Percentiles rank a stretch among this genome's conserved stretches.
These are phyloP conservation scores for Asclepias syriaca DNA, from an alignment of 257 asterid species.

Conservation along the genomic window DNA sequence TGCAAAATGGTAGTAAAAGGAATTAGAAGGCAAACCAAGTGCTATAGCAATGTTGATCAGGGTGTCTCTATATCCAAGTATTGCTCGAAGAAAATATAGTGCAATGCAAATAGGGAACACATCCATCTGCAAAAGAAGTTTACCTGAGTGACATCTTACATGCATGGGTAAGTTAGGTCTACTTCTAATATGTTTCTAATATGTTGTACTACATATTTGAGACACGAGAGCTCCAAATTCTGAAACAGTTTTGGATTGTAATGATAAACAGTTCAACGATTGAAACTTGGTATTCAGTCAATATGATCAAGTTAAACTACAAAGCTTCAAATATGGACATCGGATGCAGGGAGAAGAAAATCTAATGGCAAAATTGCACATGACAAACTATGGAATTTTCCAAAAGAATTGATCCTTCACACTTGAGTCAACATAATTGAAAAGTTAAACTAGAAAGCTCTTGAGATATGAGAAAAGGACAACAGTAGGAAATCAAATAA, in stretches of 20 bases:
- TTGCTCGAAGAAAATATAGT: slow-evolving; percentile 88
- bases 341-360: too few species aligned
- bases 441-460: background rate
- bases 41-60: slow-evolving; percentile 74
- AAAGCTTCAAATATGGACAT: background rate
- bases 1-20: background rate
- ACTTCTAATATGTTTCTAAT: background rate
- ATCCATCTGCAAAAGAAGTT: slow-evolving; percentile 56
- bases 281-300: background rate
- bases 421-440: background rate
- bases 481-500: background rate
- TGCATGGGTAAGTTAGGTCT: background rate
- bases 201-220: background rate
- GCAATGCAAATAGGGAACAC: slow-evolving; percentile 77
- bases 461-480: background rate
- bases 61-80: slow-evolving; percentile 82
- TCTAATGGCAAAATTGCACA: too few species aligned
- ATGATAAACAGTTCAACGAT: background rate
- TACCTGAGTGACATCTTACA: background rate
- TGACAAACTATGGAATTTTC: too few species aligned
- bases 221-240: background rate
- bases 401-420: background rate
- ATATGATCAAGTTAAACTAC: background rate
- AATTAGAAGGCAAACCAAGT: slow-evolving; percentile 46
- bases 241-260: background rate